Conservation (phyloP, 140 eudicot species). For the Erigeron philadelphicus region DNA sequence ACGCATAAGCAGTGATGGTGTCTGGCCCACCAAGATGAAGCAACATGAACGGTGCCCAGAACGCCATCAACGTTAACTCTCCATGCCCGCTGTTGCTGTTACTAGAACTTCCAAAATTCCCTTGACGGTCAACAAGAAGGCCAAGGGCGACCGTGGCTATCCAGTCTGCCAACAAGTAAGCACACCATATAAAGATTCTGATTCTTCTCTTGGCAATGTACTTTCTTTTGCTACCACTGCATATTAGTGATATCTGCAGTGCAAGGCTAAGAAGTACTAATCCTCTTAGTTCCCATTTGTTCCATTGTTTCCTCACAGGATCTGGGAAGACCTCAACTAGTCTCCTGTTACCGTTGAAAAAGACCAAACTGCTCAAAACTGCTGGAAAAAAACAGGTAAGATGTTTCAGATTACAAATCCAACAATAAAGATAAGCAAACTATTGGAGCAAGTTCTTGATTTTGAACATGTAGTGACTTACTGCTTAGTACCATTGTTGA, state of each 20-base stretch:
- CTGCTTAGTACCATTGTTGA: no score
- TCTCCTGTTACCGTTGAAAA: constrained; percentile 16
- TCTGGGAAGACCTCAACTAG: constrained; percentile 35
- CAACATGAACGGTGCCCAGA: constrained; percentile 51
- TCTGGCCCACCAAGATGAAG: constrained; percentile 62
- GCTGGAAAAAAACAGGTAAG: no score
- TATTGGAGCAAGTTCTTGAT: no score
- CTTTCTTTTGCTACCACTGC: constrained; percentile 30
- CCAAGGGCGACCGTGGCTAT: constrained; percentile 52
- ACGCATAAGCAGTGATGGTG: constrained; percentile 54
- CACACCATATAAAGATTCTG: constrained; percentile 34
- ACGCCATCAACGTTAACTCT: constrained; percentile 28
- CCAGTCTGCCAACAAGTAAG: constrained; percentile 48
- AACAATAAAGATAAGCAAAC: no score
- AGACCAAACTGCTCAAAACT: constrained; percentile 23
- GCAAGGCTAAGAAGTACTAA: constrained; percentile 39
- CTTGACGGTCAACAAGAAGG: constrained; percentile 33
- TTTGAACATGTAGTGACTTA: no score
- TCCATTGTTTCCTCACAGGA: constrained; percentile 31
- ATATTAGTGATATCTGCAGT: constrained; percentile 32
- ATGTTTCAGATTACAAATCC: no score
- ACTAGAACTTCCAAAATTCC: constrained; percentile 2
- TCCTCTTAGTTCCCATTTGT: constrained; percentile 35
- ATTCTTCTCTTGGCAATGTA: constrained; percentile 26
- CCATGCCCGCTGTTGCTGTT: neutral